Evolutionary conservation across 352 stramenopile genomes (phyloP).

Genomic region (Pythium sp.): DNA sequence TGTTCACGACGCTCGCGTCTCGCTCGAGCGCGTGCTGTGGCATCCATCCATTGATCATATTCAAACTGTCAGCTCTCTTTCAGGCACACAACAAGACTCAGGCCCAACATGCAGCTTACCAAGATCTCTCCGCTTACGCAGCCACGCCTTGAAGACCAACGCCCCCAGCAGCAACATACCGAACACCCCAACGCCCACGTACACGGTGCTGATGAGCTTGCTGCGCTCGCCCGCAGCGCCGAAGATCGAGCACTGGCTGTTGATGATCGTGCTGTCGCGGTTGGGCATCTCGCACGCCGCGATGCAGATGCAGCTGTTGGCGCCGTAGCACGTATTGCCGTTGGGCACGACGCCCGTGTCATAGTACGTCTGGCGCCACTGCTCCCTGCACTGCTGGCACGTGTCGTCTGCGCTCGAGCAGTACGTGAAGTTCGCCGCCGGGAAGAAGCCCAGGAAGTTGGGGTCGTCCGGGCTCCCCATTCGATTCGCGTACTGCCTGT

Average conservation of each 20-base stretch:
- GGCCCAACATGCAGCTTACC: neutral
- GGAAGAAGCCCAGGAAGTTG: constrained; percentile 15
- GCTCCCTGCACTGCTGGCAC: constrained; percentile 10
- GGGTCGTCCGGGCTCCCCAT: neutral
- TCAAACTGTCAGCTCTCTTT: neutral
- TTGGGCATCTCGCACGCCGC: constrained; percentile 19
- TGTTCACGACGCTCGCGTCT: constrained; percentile 14
- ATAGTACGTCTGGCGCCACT: constrained; percentile 9
- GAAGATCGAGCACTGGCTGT: neutral
- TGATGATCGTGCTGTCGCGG: constrained; percentile 8
- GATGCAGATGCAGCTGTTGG: constrained; percentile 17
- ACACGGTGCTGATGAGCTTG: constrained; percentile 8
- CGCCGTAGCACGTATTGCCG: constrained; percentile 6
- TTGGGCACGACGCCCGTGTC: neutral
- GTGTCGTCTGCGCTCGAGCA: constrained; percentile 16
- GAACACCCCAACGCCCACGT: neutral
- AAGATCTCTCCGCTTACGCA: neutral
- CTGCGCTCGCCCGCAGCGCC: neutral
- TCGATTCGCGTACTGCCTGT: neutral
- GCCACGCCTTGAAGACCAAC: constrained; percentile 9
- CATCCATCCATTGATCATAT: neutral
- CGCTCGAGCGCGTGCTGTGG: constrained; percentile 3
- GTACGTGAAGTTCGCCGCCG: constrained; percentile 19
- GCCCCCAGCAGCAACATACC: constrained; percentile 1
- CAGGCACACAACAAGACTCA: neutral